Percentiles rank a stretch among this genome's conserved stretches.
Conservation (phyloP, 2,329 filamentous ascomycete species). For the Hymenoscyphus fructigenus region DNA sequence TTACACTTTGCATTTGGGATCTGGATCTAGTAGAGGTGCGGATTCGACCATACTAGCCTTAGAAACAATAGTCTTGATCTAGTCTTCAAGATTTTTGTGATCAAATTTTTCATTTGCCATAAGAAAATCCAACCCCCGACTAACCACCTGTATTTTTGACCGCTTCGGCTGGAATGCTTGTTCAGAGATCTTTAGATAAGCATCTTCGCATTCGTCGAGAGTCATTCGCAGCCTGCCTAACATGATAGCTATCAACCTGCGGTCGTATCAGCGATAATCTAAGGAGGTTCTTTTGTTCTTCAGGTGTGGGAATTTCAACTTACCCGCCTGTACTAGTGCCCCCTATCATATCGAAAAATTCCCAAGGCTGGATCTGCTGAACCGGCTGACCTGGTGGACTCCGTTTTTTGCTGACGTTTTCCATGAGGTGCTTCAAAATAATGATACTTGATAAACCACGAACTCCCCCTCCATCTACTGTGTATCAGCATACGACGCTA, state of each 20-base stretch:
- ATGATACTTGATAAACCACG: conserved; percentile 38
- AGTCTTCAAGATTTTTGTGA: neutral
- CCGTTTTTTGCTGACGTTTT: neutral
- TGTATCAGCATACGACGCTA: no score
- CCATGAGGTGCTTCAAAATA: conserved; percentile 38
- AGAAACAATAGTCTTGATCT: neutral
- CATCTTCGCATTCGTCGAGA: conserved; percentile 42
- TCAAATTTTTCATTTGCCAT: neutral
- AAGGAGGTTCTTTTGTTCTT: no score
- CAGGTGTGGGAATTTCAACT: neutral
- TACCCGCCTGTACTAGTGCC: neutral
- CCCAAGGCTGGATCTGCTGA: neutral
- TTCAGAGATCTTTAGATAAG: conserved; percentile 33
- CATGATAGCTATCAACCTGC: conserved; percentile 48
- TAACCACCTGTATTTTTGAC: neutral
- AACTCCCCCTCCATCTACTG: conserved; percentile 39
- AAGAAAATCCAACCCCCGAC: neutral
- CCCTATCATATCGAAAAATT: neutral
- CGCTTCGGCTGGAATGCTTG: neutral
- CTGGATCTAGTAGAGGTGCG: neutral
- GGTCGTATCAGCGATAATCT: neutral
- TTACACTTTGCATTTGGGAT: conserved; percentile 10
- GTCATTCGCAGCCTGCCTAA: conserved; percentile 47
- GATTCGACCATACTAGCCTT: neutral
- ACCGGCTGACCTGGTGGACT: neutral